These are phyloP conservation scores for Plasmodium coatneyi DNA, from an alignment of 169 alveolate genomes.

Conservation along the genomic window DNA sequence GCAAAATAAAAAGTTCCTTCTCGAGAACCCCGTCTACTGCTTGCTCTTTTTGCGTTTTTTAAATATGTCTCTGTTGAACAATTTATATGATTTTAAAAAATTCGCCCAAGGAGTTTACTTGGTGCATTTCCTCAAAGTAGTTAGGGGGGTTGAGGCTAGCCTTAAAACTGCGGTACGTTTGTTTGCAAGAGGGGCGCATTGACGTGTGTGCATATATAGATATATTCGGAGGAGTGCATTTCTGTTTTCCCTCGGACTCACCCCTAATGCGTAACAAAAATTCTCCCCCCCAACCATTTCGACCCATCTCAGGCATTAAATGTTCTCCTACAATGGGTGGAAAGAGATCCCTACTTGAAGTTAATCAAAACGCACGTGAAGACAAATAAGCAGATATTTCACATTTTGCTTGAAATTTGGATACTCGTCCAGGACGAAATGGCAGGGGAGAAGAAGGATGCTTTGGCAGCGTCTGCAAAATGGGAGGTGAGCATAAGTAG, in stretches of 20 bases:
- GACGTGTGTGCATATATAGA: background rate
- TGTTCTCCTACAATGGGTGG: slow-evolving; percentile 19
- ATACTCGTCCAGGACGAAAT: background rate
- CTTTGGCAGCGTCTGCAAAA: background rate
- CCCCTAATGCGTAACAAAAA: background rate
- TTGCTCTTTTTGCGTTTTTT: slow-evolving; percentile 29
- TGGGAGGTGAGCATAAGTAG: background rate
- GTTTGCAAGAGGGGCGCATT: background rate
- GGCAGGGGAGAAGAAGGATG: background rate
- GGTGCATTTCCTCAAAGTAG: slow-evolving; percentile 1
- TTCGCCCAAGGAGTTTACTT: slow-evolving; percentile 10
- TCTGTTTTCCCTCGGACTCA: background rate
- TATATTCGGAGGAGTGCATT: background rate
- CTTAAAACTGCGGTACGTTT: slow-evolving; percentile 2
- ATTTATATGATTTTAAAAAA: slow-evolving; percentile 28
- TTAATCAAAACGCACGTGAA: background rate
- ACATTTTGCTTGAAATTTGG: slow-evolving; percentile 32
- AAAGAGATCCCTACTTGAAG: background rate
- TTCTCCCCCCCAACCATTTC: background rate
- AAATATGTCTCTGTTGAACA: slow-evolving; percentile 34
- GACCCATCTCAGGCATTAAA: slow-evolving; percentile 6
- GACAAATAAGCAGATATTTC: slow-evolving; percentile 19
- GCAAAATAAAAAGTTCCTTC: slow-evolving; percentile 28
- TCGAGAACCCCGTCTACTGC: slow-evolving; percentile 30
- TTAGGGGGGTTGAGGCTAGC: background rate